Conservation (phyloP, 2,329 filamentous ascomycete genomes). For the Clonostachys byssicola region DNA sequence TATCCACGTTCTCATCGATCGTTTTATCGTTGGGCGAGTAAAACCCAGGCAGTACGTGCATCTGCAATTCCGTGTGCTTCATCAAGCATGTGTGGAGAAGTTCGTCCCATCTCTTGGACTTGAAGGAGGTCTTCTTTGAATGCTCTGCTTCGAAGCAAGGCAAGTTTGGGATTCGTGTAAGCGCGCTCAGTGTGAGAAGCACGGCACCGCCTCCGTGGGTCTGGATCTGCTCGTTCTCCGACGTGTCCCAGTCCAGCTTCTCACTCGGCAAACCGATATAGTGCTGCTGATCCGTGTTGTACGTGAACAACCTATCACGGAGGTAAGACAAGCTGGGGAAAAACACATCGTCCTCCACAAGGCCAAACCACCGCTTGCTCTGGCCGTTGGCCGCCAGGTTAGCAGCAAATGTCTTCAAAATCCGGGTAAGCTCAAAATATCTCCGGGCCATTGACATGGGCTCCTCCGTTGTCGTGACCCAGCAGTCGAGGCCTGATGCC, state of each 20-base stretch:
- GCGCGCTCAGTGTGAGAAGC: constrained; percentile 29
- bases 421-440: constrained; percentile 30
- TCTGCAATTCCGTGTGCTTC: constrained; percentile 21
- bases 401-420: constrained; percentile 23
- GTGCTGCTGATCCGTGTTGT: constrained; percentile 21
- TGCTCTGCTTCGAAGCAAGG: constrained; percentile 24
- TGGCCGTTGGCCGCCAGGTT: constrained; percentile 25
- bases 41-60: constrained; percentile 37
- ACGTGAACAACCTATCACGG: constrained; percentile 25
- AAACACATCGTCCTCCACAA: constrained; percentile 42
- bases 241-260: constrained; percentile 32
- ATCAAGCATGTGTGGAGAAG: constrained; percentile 34
- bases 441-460: constrained; percentile 21
- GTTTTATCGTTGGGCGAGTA: constrained; percentile 29
- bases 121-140: constrained; percentile 6
- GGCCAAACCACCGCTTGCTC: constrained; percentile 32
- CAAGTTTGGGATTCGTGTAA: constrained; percentile 24
- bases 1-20: constrained; percentile 17
- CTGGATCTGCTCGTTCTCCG: constrained; percentile 24
- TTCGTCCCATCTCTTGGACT: constrained; percentile 30
- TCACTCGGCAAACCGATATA: constrained; percentile 40
- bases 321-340: constrained; percentile 35
- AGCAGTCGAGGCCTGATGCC: constrained; percentile 31
- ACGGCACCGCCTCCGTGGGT: constrained; percentile 40
- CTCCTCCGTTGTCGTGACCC: constrained; percentile 22